phyloP scores from a whole-genome alignment of 345 rosid species.

The Citrus medica region DNA sequence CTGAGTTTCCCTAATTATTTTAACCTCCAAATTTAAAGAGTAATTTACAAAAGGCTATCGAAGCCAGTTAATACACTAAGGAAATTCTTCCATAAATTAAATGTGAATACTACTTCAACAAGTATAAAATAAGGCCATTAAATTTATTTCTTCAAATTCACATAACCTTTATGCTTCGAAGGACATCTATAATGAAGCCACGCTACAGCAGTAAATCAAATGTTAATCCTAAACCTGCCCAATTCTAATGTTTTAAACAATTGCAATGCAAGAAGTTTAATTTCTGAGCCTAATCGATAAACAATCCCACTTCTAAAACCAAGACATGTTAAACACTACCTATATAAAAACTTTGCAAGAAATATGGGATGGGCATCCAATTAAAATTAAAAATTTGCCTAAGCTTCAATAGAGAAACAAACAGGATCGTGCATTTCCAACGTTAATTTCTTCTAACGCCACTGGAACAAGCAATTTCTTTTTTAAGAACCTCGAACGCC shows the following conservation, averaged over 20 bases:
- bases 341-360: background rate
- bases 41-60: background rate
- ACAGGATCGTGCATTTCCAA: no score
- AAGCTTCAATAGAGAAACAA: background rate
- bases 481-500: background rate
- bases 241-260: background rate
- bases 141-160: background rate
- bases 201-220: background rate
- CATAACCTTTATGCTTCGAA: background rate
- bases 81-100: background rate
- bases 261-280: background rate
- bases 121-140: background rate
- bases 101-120: background rate
- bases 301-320: background rate
- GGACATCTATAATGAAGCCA: background rate
- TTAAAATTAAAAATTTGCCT: background rate
- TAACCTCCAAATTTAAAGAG: background rate
- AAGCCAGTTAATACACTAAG: background rate
- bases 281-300: background rate
- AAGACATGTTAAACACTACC: background rate
- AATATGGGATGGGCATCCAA: background rate
- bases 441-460: no score
- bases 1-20: background rate
- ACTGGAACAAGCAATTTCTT: no score
- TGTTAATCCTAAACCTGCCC: background rate